Evolutionary conservation across 352 stramenopile species (phyloP).

Genomic region (Globisporangium mamillatum): DNA sequence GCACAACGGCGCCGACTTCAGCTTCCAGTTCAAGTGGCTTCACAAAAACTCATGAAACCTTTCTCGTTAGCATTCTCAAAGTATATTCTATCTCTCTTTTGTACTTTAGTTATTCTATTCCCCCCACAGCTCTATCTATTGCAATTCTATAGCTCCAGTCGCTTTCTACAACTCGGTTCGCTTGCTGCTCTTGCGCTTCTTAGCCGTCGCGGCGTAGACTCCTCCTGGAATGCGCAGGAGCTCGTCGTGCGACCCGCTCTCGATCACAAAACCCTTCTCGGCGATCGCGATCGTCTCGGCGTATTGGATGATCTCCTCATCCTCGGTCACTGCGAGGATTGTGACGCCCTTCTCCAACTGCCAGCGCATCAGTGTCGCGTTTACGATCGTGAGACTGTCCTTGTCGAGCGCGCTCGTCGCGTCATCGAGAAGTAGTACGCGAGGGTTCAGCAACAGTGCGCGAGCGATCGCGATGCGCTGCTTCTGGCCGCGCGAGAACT

Average conservation of each 20-base stretch:
- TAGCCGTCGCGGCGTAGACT: conserved; percentile 25
- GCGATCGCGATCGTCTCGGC: background rate
- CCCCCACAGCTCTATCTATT: too few species aligned
- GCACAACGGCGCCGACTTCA: background rate
- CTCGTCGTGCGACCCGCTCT: conserved; percentile 87
- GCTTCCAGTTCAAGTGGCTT: too few species aligned
- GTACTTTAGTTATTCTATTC: too few species aligned
- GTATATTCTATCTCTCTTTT: too few species aligned
- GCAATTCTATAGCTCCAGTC: too few species aligned
- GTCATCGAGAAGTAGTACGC: conserved; percentile 84
- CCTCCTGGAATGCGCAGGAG: conserved; percentile 58
- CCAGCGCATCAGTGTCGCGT: conserved; percentile 3
- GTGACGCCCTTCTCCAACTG: background rate
- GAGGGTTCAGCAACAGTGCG: conserved; percentile 62
- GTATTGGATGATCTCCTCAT: background rate
- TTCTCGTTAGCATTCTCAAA: too few species aligned
- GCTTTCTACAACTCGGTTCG: conserved; percentile 2
- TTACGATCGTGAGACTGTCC: conserved; percentile 14
- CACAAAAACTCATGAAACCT: too few species aligned
- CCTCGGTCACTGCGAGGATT: conserved; percentile 8
- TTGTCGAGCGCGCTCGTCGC: conserved; percentile 64
- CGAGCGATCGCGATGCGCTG: conserved; percentile 90
- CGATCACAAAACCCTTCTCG: conserved; percentile 7
- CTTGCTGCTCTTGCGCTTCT: conserved; percentile 3
- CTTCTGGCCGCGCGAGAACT: conserved; percentile 91